Conservation (phyloP, 2,329 filamentous ascomycete genomes). For the Sordariomycetes sp. region DNA sequence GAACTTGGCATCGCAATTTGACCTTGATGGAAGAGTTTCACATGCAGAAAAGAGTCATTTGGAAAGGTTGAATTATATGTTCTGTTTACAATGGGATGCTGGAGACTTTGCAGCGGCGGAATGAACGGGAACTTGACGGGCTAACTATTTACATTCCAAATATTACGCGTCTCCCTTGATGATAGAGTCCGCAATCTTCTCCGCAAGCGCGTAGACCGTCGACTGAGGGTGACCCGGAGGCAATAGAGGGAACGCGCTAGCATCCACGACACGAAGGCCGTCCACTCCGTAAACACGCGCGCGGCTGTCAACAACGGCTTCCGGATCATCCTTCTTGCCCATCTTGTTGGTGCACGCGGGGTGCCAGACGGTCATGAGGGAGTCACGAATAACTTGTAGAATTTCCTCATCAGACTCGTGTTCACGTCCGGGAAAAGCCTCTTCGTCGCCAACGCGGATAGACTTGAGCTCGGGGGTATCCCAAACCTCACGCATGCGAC, state of each 20-base stretch:
- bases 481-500: slow-evolving; percentile 26
- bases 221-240: slow-evolving; percentile 20
- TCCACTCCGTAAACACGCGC: slow-evolving; percentile 35
- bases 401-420: slow-evolving; percentile 32
- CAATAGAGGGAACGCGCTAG: slow-evolving; percentile 22
- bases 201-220: slow-evolving; percentile 18
- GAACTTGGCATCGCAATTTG: too few relatives aligned
- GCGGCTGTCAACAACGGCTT: slow-evolving; percentile 37
- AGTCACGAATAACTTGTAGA: slow-evolving; percentile 17
- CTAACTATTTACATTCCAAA: background rate
- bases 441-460: slow-evolving; percentile 19
- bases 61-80: too few relatives aligned
- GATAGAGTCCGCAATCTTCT: slow-evolving; percentile 15
- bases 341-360: slow-evolving; percentile 3
- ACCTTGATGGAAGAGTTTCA: too few relatives aligned
- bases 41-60: too few relatives aligned
- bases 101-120: too few relatives aligned
- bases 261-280: slow-evolving; percentile 35
- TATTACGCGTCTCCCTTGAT: background rate
- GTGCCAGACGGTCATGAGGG: slow-evolving; percentile 22
- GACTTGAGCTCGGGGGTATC: slow-evolving; percentile 14
- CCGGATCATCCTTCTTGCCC: slow-evolving; percentile 14
- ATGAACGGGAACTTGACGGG: too few relatives aligned
- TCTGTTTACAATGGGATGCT: too few relatives aligned
- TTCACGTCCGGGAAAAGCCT: slow-evolving; percentile 25